A percentile compares a stretch with the other conserved stretches of the same genome.
phyloP scores from a whole-genome alignment of 148 eudicot species.

The Cornus kousa region DNA sequence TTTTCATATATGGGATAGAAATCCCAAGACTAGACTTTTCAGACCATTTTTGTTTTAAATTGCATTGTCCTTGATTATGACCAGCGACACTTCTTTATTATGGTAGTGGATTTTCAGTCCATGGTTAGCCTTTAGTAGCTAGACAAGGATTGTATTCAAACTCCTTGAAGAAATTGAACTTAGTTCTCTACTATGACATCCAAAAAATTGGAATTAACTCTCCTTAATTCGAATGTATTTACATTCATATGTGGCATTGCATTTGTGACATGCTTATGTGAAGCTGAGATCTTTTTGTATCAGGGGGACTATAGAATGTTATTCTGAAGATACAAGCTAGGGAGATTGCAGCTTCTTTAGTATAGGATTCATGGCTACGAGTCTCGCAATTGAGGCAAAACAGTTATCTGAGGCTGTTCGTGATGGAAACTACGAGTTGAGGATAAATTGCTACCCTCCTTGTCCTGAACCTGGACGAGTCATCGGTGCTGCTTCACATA shows the following conservation, averaged over 20 bases:
- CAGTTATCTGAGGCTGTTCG: slow-evolving; percentile 9
- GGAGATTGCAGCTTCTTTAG: slow-evolving; percentile 9
- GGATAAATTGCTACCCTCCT: slow-evolving; percentile 20
- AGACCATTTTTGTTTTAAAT: no score
- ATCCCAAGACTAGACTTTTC: no score
- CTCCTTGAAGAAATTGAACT: no score
- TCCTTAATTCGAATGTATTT: no score
- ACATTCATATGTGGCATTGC: background rate
- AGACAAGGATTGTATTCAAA: no score
- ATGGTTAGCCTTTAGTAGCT: no score
- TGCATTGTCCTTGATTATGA: no score
- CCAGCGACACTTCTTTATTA: no score
- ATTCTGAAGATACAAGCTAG: slow-evolving; percentile 8
- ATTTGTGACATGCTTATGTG: background rate
- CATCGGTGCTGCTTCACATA: slow-evolving; percentile 5
- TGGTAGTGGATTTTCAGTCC: no score
- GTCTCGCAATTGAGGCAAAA: slow-evolving; percentile 6
- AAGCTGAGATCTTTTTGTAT: background rate
- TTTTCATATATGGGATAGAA: no score
- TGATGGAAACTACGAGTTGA: slow-evolving; percentile 15
- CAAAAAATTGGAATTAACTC: no score
- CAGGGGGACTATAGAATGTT: slow-evolving; percentile 13
- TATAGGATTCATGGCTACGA: slow-evolving; percentile 8
- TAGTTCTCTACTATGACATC: no score
- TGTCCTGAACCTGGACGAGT: slow-evolving; percentile 16